phyloP scores from a whole-genome alignment of 2,329 filamentous ascomycete genomes.

The Septoria petroselini region DNA sequence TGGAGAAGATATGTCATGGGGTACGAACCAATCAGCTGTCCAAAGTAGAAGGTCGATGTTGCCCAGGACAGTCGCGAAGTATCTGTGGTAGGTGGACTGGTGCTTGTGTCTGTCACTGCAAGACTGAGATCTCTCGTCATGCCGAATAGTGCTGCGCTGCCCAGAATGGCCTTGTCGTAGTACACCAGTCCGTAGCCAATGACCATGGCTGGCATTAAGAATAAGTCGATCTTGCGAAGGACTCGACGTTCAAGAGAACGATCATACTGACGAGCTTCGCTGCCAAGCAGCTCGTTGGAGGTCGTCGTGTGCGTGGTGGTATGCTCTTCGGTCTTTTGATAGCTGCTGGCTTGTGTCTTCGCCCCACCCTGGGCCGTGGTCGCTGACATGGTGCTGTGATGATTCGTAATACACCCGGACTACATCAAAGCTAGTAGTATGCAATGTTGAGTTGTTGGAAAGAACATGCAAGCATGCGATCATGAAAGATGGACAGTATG shows the following conservation, averaged over 20 bases:
- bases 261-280: constrained; percentile 1
- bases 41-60: constrained; percentile 47
- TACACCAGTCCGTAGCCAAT: not conserved
- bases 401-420: too few relatives aligned
- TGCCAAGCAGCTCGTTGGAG: not conserved
- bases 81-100: not conserved
- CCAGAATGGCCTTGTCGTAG: constrained; percentile 6
- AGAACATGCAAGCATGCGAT: not conserved
- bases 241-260: not conserved
- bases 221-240: constrained; percentile 5
- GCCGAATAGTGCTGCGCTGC: constrained; percentile 4
- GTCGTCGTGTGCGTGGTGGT: not conserved
- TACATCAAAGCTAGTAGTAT: too few relatives aligned
- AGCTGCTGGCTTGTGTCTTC: not conserved
- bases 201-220: constrained; percentile 5
- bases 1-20: constrained; percentile 44
- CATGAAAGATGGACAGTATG: not conserved
- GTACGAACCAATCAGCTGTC: constrained; percentile 45
- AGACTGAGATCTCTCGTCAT: constrained; percentile 6
- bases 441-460: not conserved
- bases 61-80: constrained; percentile 3
- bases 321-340: not conserved
- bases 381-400: too few relatives aligned
- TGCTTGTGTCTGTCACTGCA: constrained; percentile 1
- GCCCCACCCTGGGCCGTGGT: too few relatives aligned